These are phyloP conservation scores for Breynia disticha DNA, from an alignment of 441 rosid species.

Conservation along the genomic window DNA sequence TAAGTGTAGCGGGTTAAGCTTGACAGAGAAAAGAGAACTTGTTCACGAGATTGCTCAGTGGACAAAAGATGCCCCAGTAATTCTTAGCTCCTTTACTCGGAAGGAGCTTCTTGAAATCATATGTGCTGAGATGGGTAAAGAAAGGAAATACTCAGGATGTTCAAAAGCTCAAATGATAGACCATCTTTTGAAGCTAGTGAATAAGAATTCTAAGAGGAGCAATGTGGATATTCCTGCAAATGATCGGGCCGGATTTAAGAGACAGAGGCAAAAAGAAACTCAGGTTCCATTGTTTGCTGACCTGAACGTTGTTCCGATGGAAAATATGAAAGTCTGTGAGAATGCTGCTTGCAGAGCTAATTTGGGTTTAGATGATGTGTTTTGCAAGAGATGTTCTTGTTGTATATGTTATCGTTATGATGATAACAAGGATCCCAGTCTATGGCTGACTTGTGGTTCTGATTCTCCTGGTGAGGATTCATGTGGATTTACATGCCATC, in stretches of 20 bases:
- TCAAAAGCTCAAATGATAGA: constrained; percentile 80
- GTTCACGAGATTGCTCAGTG: constrained; percentile 61
- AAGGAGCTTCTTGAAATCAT: constrained; percentile 85
- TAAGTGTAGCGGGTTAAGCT: constrained; percentile 44
- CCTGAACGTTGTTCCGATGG: constrained; percentile 24
- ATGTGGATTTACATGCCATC: constrained; percentile 85
- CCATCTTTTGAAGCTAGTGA: constrained; percentile 65
- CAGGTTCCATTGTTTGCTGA: constrained; percentile 46
- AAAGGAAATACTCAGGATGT: constrained; percentile 86
- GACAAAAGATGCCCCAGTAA: constrained; percentile 47
- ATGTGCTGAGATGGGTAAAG: constrained; percentile 95
- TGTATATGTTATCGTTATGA: constrained; percentile 73
- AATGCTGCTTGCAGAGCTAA: constrained; percentile 84
- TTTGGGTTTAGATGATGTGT: constrained; percentile 41
- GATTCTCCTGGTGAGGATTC: constrained; percentile 40
- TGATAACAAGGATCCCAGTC: constrained; percentile 91
- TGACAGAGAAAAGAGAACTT: constrained; percentile 78
- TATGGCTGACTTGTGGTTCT: constrained; percentile 75
- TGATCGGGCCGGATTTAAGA: constrained; percentile 35
- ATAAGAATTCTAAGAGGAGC: constrained; percentile 46
- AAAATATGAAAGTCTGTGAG: constrained; percentile 39
- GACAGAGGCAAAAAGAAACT: constrained; percentile 49
- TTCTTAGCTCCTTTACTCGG: constrained; percentile 79
- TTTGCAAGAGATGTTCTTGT: constrained; percentile 90
- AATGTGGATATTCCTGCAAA: constrained; percentile 25